Percentiles rank a stretch among this genome's conserved stretches.
These are phyloP conservation scores for Catunica adiposa DNA, from an alignment of 2,329 filamentous ascomycete genomes.

Conservation along the genomic window DNA sequence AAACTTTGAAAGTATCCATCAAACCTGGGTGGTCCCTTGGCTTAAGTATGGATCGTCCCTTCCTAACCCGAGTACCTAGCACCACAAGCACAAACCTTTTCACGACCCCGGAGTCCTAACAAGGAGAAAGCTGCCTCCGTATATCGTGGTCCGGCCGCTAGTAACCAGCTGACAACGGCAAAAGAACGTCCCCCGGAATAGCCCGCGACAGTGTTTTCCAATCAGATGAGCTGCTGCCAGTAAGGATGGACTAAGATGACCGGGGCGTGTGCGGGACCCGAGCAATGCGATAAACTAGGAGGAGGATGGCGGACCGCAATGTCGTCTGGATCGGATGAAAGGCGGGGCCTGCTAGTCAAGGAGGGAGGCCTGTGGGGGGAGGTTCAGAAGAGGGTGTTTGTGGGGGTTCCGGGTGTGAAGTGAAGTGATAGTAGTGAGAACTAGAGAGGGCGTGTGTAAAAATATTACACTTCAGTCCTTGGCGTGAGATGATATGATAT, in stretches of 20 bases:
- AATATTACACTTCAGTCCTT: no score
- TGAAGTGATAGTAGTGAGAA: no score
- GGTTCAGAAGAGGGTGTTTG: not conserved
- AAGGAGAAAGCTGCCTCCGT: not conserved
- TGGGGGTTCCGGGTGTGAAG: no score
- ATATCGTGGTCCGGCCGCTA: not conserved
- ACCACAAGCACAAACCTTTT: not conserved
- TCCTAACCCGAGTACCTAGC: not conserved
- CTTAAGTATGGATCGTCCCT: not conserved
- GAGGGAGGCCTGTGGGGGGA: not conserved
- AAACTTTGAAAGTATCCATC: not conserved
- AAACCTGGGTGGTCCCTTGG: not conserved
- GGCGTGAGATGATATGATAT: no score
- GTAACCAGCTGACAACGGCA: no score
- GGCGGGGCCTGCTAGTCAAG: not conserved
- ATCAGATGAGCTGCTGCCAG: no score
- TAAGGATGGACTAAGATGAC: not conserved
- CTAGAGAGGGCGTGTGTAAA: no score
- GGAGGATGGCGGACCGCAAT: not conserved
- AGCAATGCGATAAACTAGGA: not conserved
- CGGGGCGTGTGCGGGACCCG: not conserved
- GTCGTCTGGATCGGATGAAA: not conserved
- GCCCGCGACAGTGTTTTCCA: not conserved
- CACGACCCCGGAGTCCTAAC: not conserved
- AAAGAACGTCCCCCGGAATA: not conserved